Base-by-base conservation (phyloP, 768 basidiomycete species). In the Coprinopsis cinerea region DNA sequence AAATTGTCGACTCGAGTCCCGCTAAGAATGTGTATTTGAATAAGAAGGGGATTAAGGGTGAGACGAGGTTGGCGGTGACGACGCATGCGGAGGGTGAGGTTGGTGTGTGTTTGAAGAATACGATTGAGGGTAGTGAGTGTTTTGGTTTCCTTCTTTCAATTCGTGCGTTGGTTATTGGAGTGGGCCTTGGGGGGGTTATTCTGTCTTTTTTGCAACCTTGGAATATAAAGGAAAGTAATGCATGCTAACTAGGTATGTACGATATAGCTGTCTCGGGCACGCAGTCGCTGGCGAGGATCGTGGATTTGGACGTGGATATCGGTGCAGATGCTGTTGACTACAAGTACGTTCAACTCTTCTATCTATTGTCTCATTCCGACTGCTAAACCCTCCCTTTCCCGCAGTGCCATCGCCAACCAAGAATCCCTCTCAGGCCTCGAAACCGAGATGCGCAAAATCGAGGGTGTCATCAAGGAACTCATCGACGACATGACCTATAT, bases 321-420 rank as follows among this genome's bases (percentile, higher is more conserved):
- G 96, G 96, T 27, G 94, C 95, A 11, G 95, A 98, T 60, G 96
- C 96, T 1, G 86, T 98, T 30, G 96, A 99, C 69, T 98, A 98
- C 78, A 98, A 99, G 93, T 95, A 61, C 55, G 87, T 71, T 18
- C 18, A 6, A 9, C n/a, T 35, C 45, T 4, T 22, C 18, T 3
- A 25, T 30, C 20, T 23, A 4, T 42, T 13, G 5, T 10, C 37
- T 14, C 13, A 4, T 30, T 34, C 48, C 39, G 53, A 25, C 52
- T 41, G 15, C 26, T 34, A 18, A 43, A 15, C 18, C 23, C 22
- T 20, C 27, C 18, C 39, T 52, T 54, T 48, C 30, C 22, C 52
- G 1, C 61, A 96, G 93, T 59, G 96, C 96, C 22, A 99, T 98
- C 64, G 96, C 96, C 9, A 97, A 96, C 69, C 94, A 97, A 64